Percentiles rank a stretch among this genome's conserved stretches.
Conservation (phyloP, 2,329 filamentous ascomycete genomes). For the Uncinocarpus reesii region DNA sequence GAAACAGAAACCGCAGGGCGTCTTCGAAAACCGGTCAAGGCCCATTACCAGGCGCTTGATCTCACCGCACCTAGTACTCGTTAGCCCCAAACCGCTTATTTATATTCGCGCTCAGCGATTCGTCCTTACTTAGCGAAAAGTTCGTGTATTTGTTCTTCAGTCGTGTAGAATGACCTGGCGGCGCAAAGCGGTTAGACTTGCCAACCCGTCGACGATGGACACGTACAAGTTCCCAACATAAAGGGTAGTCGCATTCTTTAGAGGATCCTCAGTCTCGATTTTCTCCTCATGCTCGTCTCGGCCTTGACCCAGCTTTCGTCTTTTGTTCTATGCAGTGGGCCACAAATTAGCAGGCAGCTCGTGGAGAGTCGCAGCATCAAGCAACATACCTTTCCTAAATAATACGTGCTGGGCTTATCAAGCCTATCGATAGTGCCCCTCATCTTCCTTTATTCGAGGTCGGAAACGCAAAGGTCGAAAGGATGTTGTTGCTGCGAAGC, state of each 20-base stretch:
- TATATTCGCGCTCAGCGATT: not conserved
- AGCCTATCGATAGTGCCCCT: slow-evolving; percentile 70
- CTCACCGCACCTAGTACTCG: slow-evolving; percentile 58
- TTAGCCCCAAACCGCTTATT: not conserved
- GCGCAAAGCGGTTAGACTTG: not conserved
- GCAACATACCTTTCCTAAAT: slow-evolving; percentile 58
- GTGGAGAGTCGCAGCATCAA: not conserved
- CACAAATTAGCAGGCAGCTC: not conserved
- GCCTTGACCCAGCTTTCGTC: slow-evolving; percentile 51
- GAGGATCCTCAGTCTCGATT: slow-evolving; percentile 61
- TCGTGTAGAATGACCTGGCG: slow-evolving; percentile 84
- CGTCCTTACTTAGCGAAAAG: slow-evolving; percentile 67
- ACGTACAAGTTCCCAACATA: slow-evolving; percentile 91
- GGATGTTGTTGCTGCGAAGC: too few species aligned
- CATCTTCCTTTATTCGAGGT: slow-evolving; percentile 19
- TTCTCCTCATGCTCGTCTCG: slow-evolving; percentile 51
- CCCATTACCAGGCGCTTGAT: slow-evolving; percentile 98
- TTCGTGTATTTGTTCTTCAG: slow-evolving; percentile 97
- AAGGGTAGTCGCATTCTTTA: slow-evolving; percentile 81
- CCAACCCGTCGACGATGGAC: not conserved
- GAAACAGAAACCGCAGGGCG: slow-evolving; percentile 97
- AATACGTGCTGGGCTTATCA: slow-evolving; percentile 92
- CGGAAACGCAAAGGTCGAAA: not conserved
- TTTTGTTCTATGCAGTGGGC: slow-evolving; percentile 54
- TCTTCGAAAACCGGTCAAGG: slow-evolving; percentile 92